Evolutionary conservation across 2,329 filamentous ascomycete genomes (phyloP).

Genomic region (Niveomyces coronatus): DNA sequence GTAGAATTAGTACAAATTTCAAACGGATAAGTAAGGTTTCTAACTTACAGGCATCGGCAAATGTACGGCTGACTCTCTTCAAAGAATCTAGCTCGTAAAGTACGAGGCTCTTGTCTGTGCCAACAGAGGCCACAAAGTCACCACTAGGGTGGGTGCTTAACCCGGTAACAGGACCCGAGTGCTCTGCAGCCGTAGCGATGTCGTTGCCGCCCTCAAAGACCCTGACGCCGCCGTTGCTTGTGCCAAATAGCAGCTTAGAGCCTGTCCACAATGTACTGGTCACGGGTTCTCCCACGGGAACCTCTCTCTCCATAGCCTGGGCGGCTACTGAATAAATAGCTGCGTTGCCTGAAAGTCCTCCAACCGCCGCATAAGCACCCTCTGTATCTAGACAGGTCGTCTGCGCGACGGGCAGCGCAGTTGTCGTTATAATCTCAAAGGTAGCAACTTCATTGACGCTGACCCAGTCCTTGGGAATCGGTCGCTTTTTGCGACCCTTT

Average conservation of each 20-base stretch:
- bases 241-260: constrained; percentile 60
- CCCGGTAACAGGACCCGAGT: constrained; percentile 70
- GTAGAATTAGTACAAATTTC: constrained; percentile 16
- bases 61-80: constrained; percentile 66
- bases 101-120: constrained; percentile 83
- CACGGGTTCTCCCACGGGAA: constrained; percentile 58
- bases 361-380: constrained; percentile 60
- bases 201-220: constrained; percentile 65
- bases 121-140: constrained; percentile 75
- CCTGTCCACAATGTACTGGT: constrained; percentile 57
- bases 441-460: constrained; percentile 57
- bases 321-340: constrained; percentile 66
- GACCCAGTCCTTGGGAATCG: constrained; percentile 76
- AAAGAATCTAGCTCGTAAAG: constrained; percentile 69
- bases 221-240: constrained; percentile 67
- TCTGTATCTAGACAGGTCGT: constrained; percentile 39
- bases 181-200: constrained; percentile 61
- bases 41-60: constrained; percentile 64
- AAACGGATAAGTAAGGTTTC: neutral
- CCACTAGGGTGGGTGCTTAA: constrained; percentile 76
- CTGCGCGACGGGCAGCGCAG: constrained; percentile 35
- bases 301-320: constrained; percentile 54
- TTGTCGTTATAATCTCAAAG: constrained; percentile 35
- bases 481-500: constrained; percentile 80
- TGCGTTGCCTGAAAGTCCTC: constrained; percentile 63